A percentile compares a stretch with the other conserved stretches of the same genome.
phyloP scores from a whole-genome alignment of 371 early-diverging fungal genomes.

The Mucor indicus region DNA sequence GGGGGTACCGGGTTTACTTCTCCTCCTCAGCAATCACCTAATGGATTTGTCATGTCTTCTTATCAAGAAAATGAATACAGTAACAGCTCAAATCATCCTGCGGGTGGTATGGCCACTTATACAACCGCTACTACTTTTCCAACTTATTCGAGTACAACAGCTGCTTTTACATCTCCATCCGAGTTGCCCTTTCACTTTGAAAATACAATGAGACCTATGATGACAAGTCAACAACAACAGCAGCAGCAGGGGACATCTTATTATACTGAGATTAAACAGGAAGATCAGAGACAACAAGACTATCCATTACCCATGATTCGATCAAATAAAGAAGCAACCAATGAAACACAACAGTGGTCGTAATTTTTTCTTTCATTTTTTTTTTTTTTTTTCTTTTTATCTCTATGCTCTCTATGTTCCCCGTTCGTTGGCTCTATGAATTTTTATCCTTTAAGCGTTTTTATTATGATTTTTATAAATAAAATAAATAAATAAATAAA shows the following conservation, averaged over 20 bases:
- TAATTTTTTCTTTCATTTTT: neutral
- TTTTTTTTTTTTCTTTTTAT: neutral
- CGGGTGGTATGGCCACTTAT: slow-evolving; percentile 5
- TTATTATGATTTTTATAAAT: neutral
- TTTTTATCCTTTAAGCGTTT: neutral
- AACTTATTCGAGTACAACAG: slow-evolving; percentile 17
- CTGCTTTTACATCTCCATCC: slow-evolving; percentile 10
- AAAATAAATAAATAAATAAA: too few relatives aligned
- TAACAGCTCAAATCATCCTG: neutral
- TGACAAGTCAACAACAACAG: neutral
- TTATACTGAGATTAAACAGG: neutral
- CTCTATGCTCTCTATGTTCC: neutral
- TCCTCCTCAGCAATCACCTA: too few relatives aligned
- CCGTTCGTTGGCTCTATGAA: neutral
- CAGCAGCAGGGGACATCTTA: neutral
- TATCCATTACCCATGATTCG: slow-evolving; percentile 24
- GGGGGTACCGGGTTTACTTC: too few relatives aligned
- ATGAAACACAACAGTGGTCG: slow-evolving; percentile 11
- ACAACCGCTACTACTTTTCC: slow-evolving; percentile 11
- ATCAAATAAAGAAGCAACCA: slow-evolving; percentile 12
- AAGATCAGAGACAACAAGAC: neutral
- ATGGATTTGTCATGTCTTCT: slow-evolving; percentile 17
- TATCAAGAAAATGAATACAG: too few relatives aligned
- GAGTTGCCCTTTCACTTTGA: slow-evolving; percentile 16
- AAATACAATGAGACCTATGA: neutral